Percentiles rank a stretch among this genome's conserved stretches.
Conservation (phyloP, 1,284 basidiomycete species). For the Anthracocystis panici-leucophaei region DNA sequence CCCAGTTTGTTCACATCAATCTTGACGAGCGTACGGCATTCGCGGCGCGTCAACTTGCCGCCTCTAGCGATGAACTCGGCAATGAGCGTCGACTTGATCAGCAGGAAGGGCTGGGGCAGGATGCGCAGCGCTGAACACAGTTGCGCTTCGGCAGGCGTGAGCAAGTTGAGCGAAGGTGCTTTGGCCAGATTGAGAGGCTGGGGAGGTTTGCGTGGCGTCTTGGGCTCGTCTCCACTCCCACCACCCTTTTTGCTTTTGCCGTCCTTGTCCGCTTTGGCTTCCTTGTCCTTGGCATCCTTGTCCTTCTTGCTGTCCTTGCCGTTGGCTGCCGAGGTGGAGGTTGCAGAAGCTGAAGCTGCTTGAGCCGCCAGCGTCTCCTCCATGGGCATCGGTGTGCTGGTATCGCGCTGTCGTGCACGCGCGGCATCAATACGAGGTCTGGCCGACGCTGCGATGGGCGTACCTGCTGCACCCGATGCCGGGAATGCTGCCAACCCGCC, state of each 20-base stretch:
- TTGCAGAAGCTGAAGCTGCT: constrained; percentile 8
- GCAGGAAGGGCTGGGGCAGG: constrained; percentile 64
- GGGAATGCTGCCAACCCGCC: constrained; percentile 61
- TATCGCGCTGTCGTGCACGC: constrained; percentile 55
- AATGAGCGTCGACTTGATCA: constrained; percentile 67
- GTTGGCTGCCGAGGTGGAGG: constrained; percentile 2
- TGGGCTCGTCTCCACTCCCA: constrained; percentile 40
- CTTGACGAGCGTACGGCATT: constrained; percentile 60
- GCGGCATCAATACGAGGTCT: constrained; percentile 42
- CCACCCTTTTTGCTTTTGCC: constrained; percentile 29
- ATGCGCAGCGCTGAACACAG: constrained; percentile 65
- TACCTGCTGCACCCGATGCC: constrained; percentile 48
- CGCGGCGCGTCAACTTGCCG: constrained; percentile 60
- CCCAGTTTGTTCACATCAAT: constrained; percentile 66
- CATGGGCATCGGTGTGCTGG: constrained; percentile 45
- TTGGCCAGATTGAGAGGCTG: constrained; percentile 62
- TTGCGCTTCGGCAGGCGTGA: constrained; percentile 60
- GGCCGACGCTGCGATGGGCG: constrained; percentile 34
- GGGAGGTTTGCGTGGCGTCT: constrained; percentile 53
- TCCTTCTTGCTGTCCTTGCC: constrained; percentile 8
- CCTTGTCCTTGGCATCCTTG: constrained; percentile 21
- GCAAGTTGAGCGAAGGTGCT: constrained; percentile 62
- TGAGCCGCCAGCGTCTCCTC: constrained; percentile 29
- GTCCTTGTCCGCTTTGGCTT: constrained; percentile 24
- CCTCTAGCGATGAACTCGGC: constrained; percentile 57